These are phyloP conservation scores for Tylopilus sp. DNA, from an alignment of 1,284 basidiomycete genomes.

Conservation along the genomic window DNA sequence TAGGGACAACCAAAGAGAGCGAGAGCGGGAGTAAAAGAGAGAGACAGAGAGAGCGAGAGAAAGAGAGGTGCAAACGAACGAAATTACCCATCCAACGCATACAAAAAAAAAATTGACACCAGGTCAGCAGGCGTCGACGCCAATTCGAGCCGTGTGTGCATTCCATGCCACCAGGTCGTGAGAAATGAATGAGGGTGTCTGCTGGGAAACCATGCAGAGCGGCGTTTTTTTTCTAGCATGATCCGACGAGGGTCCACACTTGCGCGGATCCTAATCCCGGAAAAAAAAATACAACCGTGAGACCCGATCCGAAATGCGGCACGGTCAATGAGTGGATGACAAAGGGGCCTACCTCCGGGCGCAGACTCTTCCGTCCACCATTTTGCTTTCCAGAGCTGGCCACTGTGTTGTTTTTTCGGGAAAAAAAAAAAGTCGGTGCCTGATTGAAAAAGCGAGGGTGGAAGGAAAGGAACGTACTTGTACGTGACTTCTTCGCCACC, in stretches of 20 bases:
- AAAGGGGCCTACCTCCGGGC: slow-evolving; percentile 11
- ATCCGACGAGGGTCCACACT: slow-evolving; percentile 13
- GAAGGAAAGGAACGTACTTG: slow-evolving; percentile 18
- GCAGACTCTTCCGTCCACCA: slow-evolving; percentile 16
- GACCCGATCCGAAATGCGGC: no score
- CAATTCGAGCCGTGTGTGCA: no score
- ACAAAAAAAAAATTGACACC: no score
- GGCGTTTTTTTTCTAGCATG: slow-evolving; percentile 4
- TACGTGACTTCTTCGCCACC: slow-evolving; percentile 44
- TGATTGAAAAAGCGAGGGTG: background rate
- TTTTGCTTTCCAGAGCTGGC: slow-evolving; percentile 13
- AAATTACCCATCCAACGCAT: no score
- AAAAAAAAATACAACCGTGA: background rate
- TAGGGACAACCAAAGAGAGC: no score
- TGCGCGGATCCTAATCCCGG: background rate
- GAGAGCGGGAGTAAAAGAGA: no score
- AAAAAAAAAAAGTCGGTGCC: background rate
- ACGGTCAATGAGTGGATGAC: no score
- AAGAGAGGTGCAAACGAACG: no score
- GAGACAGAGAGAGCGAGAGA: no score
- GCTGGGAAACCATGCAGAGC: background rate
- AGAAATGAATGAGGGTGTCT: background rate
- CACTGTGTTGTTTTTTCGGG: background rate
- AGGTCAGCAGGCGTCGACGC: background rate
- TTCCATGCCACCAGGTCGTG: background rate